Conservation (phyloP, 1,284 basidiomycete genomes). For the Flammula alnicola region DNA sequence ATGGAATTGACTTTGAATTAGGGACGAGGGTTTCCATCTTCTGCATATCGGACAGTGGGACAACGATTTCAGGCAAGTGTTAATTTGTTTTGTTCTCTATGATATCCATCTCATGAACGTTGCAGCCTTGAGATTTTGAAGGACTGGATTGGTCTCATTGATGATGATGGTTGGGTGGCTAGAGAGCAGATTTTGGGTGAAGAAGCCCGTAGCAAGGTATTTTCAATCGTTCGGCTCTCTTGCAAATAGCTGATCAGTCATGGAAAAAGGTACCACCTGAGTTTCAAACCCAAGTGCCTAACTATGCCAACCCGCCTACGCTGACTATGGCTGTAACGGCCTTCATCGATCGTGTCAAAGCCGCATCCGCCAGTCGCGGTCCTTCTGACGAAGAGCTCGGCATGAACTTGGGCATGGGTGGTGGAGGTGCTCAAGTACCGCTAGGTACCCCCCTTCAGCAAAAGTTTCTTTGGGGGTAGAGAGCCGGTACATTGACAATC, state of each 20-base stretch:
- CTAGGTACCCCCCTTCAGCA: slow-evolving; percentile 34
- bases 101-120: not conserved
- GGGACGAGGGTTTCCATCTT: slow-evolving; percentile 97
- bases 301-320: slow-evolving; percentile 93
- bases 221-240: slow-evolving; percentile 10
- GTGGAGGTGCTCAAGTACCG: slow-evolving; percentile 46
- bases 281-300: slow-evolving; percentile 92
- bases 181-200: slow-evolving; percentile 95
- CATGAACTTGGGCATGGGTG: slow-evolving; percentile 52
- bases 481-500: slow-evolving; percentile 58
- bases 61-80: slow-evolving; percentile 79
- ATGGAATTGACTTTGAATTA: slow-evolving; percentile 30
- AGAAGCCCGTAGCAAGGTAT: slow-evolving; percentile 88
- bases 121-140: slow-evolving; percentile 83
- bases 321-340: slow-evolving; percentile 89
- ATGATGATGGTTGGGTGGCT: slow-evolving; percentile 94
- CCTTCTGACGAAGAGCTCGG: slow-evolving; percentile 66
- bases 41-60: slow-evolving; percentile 92
- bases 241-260: slow-evolving; percentile 11
- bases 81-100: not conserved
- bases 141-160: slow-evolving; percentile 89
- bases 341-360: slow-evolving; percentile 79
- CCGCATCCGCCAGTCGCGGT: slow-evolving; percentile 38
- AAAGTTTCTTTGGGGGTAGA: slow-evolving; percentile 33
- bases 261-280: slow-evolving; percentile 75